These are phyloP conservation scores for Pichia sp. DNA, from an alignment of 1,139 yeast species.

Conservation along the genomic window DNA sequence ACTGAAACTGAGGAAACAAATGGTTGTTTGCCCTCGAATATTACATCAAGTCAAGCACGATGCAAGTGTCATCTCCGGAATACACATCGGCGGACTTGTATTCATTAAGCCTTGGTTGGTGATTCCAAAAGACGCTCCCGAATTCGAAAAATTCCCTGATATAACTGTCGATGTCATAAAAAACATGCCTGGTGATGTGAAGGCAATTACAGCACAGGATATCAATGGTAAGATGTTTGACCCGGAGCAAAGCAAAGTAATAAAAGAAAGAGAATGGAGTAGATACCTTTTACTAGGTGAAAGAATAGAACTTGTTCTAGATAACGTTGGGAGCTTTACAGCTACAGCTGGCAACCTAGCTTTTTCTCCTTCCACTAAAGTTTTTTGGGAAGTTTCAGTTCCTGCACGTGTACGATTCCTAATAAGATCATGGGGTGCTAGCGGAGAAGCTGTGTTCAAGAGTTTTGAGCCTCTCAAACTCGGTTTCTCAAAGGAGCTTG, in stretches of 20 bases:
- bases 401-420: conserved; percentile 5
- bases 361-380: neutral
- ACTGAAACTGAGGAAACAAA: neutral
- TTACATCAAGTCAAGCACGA: neutral
- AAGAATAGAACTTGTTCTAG: conserved; percentile 8
- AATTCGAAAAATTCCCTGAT: neutral
- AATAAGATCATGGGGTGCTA: neutral
- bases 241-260: neutral
- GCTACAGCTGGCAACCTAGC: neutral
- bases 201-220: neutral
- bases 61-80: neutral
- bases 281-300: neutral
- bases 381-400: conserved; percentile 11
- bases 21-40: neutral
- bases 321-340: conserved; percentile 13
- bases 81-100: conserved; percentile 4
- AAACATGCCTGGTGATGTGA: conserved; percentile 9
- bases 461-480: neutral
- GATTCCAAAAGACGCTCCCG: neutral
- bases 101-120: conserved; percentile 18
- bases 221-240: neutral
- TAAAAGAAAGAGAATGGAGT: conserved; percentile 7
- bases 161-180: neutral
- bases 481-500: neutral
- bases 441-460: neutral